Percentiles rank a stretch among this genome's conserved stretches.
phyloP scores from a whole-genome alignment of 106 monocot genomes.

The Chionographis japonica region DNA sequence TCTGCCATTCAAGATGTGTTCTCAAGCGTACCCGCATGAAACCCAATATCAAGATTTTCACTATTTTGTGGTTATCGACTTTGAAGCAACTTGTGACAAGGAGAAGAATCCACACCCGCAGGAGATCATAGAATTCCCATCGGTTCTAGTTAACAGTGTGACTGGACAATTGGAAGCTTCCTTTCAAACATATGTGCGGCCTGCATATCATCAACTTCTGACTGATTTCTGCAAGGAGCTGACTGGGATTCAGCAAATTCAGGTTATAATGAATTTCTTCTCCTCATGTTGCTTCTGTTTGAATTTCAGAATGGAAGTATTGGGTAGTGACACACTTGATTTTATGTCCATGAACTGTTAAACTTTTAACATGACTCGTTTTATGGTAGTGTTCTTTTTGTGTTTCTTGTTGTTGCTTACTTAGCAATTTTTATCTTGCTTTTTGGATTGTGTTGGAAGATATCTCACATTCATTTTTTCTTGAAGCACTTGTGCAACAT shows the following conservation, averaged over 20 bases:
- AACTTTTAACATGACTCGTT: no score
- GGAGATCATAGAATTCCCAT: constrained; percentile 96
- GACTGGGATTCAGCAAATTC: constrained; percentile 92
- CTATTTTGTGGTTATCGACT: constrained; percentile 96
- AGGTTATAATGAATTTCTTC: constrained; percentile 35
- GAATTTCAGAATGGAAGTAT: background rate
- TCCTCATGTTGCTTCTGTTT: constrained; percentile 1
- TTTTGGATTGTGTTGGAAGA: no score
- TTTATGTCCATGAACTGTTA: background rate
- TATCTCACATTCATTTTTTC: no score
- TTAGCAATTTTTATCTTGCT: no score
- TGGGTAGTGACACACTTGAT: background rate
- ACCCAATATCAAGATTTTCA: constrained; percentile 82
- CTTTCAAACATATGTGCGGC: constrained; percentile 91
- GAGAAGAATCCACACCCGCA: constrained; percentile 69
- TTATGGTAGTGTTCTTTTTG: no score
- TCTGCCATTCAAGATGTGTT: constrained; percentile 51
- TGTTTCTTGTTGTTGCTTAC: no score
- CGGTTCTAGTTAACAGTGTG: constrained; percentile 83
- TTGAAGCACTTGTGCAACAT: no score
- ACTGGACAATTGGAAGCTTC: constrained; percentile 85
- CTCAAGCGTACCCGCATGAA: constrained; percentile 49
- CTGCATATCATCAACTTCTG: constrained; percentile 66
- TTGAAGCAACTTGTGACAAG: constrained; percentile 97
- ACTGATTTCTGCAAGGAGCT: constrained; percentile 98